Conservation (phyloP, 2,329 filamentous ascomycete genomes). For the Fusarium albosuccineum region DNA sequence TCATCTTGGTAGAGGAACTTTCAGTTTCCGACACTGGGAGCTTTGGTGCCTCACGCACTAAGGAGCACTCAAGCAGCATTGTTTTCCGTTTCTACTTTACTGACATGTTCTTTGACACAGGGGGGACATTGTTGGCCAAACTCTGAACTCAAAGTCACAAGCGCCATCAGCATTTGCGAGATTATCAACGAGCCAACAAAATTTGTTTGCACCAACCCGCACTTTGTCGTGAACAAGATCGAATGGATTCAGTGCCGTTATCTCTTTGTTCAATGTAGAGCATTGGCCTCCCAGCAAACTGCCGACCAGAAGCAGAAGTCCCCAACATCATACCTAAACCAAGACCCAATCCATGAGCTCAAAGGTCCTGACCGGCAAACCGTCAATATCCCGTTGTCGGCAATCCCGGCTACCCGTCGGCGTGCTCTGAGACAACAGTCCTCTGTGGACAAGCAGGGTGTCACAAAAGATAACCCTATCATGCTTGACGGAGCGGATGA, state of each 20-base stretch:
- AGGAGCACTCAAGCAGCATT: too few relatives aligned
- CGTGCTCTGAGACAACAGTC: constrained; percentile 7
- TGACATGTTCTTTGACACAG: neutral
- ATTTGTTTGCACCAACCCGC: constrained; percentile 68
- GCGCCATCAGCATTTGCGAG: constrained; percentile 83
- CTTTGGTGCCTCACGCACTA: too few relatives aligned
- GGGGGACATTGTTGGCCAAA: constrained; percentile 67
- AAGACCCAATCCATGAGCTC: constrained; percentile 42
- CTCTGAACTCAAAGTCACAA: constrained; percentile 71
- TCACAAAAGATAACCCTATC: constrained; percentile 9
- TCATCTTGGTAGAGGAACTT: too few relatives aligned
- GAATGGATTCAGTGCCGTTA: constrained; percentile 95
- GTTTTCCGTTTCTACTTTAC: too few relatives aligned
- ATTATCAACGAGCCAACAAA: constrained; percentile 79
- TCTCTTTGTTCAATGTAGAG: constrained; percentile 68
- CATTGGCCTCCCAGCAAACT: constrained; percentile 25
- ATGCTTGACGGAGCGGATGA: constrained; percentile 18
- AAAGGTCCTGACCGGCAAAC: neutral
- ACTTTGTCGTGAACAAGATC: constrained; percentile 79
- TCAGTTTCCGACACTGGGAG: too few relatives aligned
- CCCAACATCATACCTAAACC: constrained; percentile 39
- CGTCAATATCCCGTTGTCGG: constrained; percentile 47
- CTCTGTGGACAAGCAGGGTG: neutral
- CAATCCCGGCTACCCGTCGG: constrained; percentile 43
- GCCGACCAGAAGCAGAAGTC: constrained; percentile 10